A percentile compares a stretch with the other conserved stretches of the same genome.
Conservation (phyloP, 2,329 filamentous ascomycete genomes). For the Setomelanomma holmii region DNA sequence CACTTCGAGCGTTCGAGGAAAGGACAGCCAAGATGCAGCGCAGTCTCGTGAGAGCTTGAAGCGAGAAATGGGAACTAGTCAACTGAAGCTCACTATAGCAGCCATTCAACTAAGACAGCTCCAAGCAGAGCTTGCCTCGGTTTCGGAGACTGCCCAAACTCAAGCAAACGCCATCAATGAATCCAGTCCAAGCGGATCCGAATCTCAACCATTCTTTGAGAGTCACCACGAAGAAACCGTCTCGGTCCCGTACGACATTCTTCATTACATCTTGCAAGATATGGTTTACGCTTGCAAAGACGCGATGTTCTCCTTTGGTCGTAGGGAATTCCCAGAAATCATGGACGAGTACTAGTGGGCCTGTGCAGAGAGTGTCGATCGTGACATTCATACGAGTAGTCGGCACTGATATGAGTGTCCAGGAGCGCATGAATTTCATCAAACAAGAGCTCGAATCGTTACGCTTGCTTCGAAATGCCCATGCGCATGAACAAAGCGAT, state of each 20-base stretch:
- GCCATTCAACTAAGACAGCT: background rate
- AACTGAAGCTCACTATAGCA: background rate
- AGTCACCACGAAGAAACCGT: background rate
- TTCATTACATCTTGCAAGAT: background rate
- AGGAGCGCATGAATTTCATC: slow-evolving; percentile 2
- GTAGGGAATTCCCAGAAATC: background rate
- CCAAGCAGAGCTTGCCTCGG: background rate
- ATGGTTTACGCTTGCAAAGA: background rate
- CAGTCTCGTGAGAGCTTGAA: background rate
- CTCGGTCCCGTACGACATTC: background rate
- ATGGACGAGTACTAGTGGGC: background rate
- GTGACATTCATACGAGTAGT: background rate
- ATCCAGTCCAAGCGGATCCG: too few species aligned
- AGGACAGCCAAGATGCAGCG: background rate
- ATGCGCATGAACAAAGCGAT: background rate
- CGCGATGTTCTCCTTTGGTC: slow-evolving; percentile 1
- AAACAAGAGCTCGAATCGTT: background rate
- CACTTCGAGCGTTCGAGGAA: too few species aligned
- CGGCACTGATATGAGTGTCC: background rate
- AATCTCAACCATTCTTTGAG: too few species aligned
- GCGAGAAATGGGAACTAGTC: background rate
- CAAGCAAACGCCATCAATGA: background rate
- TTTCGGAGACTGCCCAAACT: background rate
- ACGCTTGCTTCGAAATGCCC: slow-evolving; percentile 3
- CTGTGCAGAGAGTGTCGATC: background rate